Evolutionary conservation across 495 filamentous ascomycete species (phyloP).

Genomic region (Tuber indicum): DNA sequence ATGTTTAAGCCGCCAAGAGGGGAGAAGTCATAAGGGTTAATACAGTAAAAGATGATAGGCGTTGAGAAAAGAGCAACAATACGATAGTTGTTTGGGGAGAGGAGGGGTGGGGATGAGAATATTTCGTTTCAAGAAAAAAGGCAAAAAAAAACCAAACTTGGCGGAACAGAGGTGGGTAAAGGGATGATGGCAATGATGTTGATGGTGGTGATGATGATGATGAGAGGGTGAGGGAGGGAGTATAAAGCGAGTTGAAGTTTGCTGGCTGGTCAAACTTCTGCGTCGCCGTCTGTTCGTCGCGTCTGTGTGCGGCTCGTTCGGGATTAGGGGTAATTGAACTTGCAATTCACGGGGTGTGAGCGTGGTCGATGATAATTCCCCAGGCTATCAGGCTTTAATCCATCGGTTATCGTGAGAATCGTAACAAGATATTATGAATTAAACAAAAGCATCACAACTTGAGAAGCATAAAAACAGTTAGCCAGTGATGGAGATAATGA

Average conservation of each 20-base stretch:
- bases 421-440: not conserved
- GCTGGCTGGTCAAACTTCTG: not conserved
- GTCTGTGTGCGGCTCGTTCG: not conserved
- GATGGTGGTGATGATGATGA: not conserved
- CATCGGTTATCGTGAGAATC: not conserved
- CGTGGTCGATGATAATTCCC: not conserved
- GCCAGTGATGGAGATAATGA: not conserved
- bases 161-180: not conserved
- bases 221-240: not conserved
- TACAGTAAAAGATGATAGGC: not conserved
- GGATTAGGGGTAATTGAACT: not conserved
- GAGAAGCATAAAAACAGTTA: not conserved
- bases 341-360: not conserved
- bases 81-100: not conserved
- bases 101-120: not conserved
- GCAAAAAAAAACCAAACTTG: not conserved
- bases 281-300: not conserved
- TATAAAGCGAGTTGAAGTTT: conserved; percentile 3
- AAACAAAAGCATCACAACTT: not conserved
- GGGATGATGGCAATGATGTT: not conserved
- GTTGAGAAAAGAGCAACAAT: not conserved
- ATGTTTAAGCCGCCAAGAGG: not conserved
- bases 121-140: not conserved
- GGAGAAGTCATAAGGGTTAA: not conserved
- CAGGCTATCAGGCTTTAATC: not conserved